Base-by-base conservation (phyloP, 495 filamentous ascomycete species). In the Penicillium bialowiezense region DNA sequence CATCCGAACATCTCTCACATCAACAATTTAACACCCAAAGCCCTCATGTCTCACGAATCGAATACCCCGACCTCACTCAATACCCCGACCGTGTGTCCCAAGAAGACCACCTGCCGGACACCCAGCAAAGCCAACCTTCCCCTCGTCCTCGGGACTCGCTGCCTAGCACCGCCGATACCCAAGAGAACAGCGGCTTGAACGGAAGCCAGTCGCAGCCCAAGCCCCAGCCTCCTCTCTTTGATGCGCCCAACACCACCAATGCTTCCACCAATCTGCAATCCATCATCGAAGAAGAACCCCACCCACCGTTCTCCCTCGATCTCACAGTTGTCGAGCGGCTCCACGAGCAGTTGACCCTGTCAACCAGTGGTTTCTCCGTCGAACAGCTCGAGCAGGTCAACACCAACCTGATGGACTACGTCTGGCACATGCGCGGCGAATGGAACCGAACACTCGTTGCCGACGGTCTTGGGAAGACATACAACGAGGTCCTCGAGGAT, bases 311-410 rank as follows among this genome's bases (percentile, higher is more conserved):
- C 14, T 73, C 86, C 26, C 48, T 91, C 34, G 81, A 91, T 58
- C 73, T 78, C 7, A 49, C 58, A 0, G 69, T 75, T 31, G 62
- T 88, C 32, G 61, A 76, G 8, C 57, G 72, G 12, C 75, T 95
- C 28, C 76, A 87, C 42, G 56, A 72, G 0, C 63, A 76, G 21
- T 66, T 96, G 17, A 79, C 82, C 1, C 64, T 78, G 13, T 75
- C 78, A 24, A 88, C 87, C 7, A 86, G 85, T 34, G 91, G 91
- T 0, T 91, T 83, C 69, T 87, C 82, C 2, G 84, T 98, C 32
- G 93, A 97, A 69, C 95, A 98, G 64, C 75, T 98, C 23, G 92
- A 97, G 71, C 91, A 96, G 64, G 82, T 95, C 62, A 89, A 90
- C 62, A 83, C 91, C n/a, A 83, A 81, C 47, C 69, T 96, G 58